A percentile compares a stretch with the other conserved stretches of the same genome.
Conservation (phyloP, 1,284 basidiomycete genomes). For the Neonothopanus nambi region DNA sequence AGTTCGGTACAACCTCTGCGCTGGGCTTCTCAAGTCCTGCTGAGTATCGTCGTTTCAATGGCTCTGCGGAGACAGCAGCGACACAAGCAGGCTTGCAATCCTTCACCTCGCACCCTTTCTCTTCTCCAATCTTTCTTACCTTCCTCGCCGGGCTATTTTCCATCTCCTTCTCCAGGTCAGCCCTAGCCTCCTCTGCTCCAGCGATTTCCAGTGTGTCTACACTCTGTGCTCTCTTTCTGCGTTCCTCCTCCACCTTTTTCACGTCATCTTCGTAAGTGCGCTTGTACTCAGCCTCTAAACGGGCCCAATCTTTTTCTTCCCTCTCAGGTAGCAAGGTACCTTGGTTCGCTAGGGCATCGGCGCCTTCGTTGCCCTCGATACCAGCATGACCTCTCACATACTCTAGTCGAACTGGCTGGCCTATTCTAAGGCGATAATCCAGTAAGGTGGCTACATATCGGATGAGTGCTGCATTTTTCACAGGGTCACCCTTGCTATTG, state of each 20-base stretch:
- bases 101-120: not conserved
- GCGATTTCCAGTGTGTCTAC: constrained; percentile 7
- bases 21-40: not conserved
- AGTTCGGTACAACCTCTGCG: not conserved
- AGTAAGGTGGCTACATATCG: constrained; percentile 50
- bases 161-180: not conserved
- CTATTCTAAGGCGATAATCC: constrained; percentile 36
- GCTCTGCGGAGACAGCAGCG: not conserved
- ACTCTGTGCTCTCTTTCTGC: not conserved
- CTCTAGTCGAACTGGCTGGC: constrained; percentile 46
- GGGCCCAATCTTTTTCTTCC: constrained; percentile 9
- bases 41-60: not conserved
- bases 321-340: constrained; percentile 31
- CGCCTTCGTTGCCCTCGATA: constrained; percentile 61
- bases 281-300: not conserved
- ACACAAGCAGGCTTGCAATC: not conserved
- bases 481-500: constrained; percentile 40
- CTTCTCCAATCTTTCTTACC: constrained; percentile 2
- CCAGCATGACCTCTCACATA: constrained; percentile 61
- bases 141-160: not conserved
- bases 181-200: not conserved
- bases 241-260: not conserved
- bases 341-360: constrained; percentile 52
- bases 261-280: not conserved
- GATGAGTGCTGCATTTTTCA: constrained; percentile 57